Evolutionary conservation across 345 rosid species (phyloP), one percentile per base, ranked within the genome.

Genomic region (Eucalyptus curtisii): DNA sequence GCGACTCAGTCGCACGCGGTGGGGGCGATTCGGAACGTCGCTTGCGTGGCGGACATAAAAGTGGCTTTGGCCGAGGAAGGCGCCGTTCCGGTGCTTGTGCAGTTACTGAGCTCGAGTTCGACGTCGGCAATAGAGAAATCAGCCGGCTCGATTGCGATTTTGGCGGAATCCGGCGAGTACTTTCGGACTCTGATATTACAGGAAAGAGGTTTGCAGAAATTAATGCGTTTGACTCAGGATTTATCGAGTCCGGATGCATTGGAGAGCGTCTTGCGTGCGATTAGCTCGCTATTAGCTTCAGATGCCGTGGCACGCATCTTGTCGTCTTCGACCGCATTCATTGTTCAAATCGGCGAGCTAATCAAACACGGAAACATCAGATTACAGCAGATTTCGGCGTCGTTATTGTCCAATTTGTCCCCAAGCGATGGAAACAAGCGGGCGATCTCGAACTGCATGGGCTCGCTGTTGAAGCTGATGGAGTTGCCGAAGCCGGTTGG

Each of bases 401-500:
- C 95, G 7, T 59, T 96, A 27, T 24, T 96, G 14, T 89, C 94
- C 22, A 93, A 91, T 19, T 44, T 96, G 66, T 88, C 93, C 42
- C 85, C 93, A 49, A 95, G 97, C 57, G 97, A 95, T 48, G 97
- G 96, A 2, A 95, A 96, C 90, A 96, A 96, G 89, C 91, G 99
- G 87, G 99, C 98, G 3, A 89, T 96, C 24, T 86, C 93, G 4
- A 93, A 94, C 86, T 95, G 95, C 61, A 91, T 94, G 94, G 87
- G 90, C 25, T 92, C 95, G n/a, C 87, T 96, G 89, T 89, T 96
- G 55, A 91, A 91, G 90, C 82, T 96, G 80, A 95, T 95, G 93
- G 97, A 94, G 88, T 93, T 92, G 45, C 95, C 96, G 4, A 96
- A 96, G 94, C 96, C 99, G 27, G 96, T 91, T 61, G 96, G 98